A percentile compares a stretch with the other conserved stretches of the same genome.
Conservation (phyloP, 2,329 filamentous ascomycete species). For the Aspergillus brunneoviolaceus region DNA sequence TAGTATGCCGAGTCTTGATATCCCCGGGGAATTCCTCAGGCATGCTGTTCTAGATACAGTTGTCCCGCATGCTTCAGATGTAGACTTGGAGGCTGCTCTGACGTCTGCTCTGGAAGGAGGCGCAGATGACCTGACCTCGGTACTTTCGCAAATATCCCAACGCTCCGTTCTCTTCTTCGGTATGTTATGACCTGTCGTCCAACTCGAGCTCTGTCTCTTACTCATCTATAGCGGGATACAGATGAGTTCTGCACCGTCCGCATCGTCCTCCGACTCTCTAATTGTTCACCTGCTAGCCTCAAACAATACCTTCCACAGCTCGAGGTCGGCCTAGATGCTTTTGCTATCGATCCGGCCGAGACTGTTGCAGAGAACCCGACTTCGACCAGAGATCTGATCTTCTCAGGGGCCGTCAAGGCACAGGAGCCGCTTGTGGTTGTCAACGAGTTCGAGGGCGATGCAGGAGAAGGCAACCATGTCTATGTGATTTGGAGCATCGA, state of each 20-base stretch:
- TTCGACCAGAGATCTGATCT: slow-evolving; percentile 44
- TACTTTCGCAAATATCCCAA: slow-evolving; percentile 51
- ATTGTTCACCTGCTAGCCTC: slow-evolving; percentile 49
- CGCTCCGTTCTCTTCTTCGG: slow-evolving; percentile 55
- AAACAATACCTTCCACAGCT: slow-evolving; percentile 51
- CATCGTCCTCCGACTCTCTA: slow-evolving; percentile 52
- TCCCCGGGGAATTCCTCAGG: slow-evolving; percentile 42
- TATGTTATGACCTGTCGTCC: slow-evolving; percentile 23
- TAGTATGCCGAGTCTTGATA: slow-evolving; percentile 35
- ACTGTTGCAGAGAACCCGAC: slow-evolving; percentile 42
- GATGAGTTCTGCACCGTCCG: slow-evolving; percentile 56
- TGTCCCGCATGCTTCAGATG: slow-evolving; percentile 42
- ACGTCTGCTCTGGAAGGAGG: slow-evolving; percentile 46
- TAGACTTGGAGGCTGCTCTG: slow-evolving; percentile 43
- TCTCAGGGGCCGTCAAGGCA: slow-evolving; percentile 38
- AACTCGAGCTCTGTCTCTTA: slow-evolving; percentile 40
- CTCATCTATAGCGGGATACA: slow-evolving; percentile 48
- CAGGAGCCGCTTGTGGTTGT: slow-evolving; percentile 47
- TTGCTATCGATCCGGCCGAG: slow-evolving; percentile 42
- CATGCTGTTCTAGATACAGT: slow-evolving; percentile 46
- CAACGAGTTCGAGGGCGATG: slow-evolving; percentile 43
- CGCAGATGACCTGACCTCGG: slow-evolving; percentile 44
- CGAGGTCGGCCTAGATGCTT: slow-evolving; percentile 53
- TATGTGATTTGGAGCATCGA: slow-evolving; percentile 48
- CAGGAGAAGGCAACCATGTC: slow-evolving; percentile 39